These are phyloP conservation scores for Podospora conica DNA, from an alignment of 495 filamentous ascomycete genomes.

Conservation along the genomic window DNA sequence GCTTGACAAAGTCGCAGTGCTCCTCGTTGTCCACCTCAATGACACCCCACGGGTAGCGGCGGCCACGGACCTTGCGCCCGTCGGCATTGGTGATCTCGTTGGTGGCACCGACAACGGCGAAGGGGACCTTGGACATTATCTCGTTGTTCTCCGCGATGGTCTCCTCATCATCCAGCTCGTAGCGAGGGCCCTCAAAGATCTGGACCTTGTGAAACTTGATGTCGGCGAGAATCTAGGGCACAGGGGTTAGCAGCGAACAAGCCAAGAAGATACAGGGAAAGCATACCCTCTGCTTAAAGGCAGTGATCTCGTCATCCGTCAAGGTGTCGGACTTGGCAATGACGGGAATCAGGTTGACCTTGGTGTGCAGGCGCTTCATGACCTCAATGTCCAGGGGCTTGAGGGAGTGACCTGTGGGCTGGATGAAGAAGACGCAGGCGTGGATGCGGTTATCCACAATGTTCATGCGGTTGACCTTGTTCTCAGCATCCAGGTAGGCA, in stretches of 20 bases:
- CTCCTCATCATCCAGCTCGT: slow-evolving; percentile 98
- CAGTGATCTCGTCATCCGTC: slow-evolving; percentile 89
- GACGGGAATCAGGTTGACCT: slow-evolving; percentile 99
- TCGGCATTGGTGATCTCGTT: slow-evolving; percentile 84
- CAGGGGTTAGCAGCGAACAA: slow-evolving; percentile 14
- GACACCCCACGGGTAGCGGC: slow-evolving; percentile 95
- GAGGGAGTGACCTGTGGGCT: slow-evolving; percentile 97
- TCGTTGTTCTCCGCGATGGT: slow-evolving; percentile 99
- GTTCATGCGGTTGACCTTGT: slow-evolving; percentile 99
- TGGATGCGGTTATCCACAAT: slow-evolving; percentile 98
- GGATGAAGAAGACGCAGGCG: slow-evolving; percentile 98
- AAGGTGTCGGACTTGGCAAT: slow-evolving; percentile 98
- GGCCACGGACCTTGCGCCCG: slow-evolving; percentile 92
- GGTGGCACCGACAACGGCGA: slow-evolving; percentile 95
- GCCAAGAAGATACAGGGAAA: neutral
- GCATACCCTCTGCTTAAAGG: slow-evolving; percentile 90
- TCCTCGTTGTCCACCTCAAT: slow-evolving; percentile 99
- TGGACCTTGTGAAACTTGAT: slow-evolving; percentile 94
- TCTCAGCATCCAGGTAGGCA: slow-evolving; percentile 96
- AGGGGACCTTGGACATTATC: slow-evolving; percentile 99
- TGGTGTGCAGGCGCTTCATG: slow-evolving; percentile 97
- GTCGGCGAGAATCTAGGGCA: slow-evolving; percentile 81
- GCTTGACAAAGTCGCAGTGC: slow-evolving; percentile 99
- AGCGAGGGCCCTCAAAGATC: slow-evolving; percentile 97
- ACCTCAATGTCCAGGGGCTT: slow-evolving; percentile 99